Evolutionary conservation across 495 filamentous ascomycete genomes (phyloP).

Genomic region (Clohesyomyces aquaticus): DNA sequence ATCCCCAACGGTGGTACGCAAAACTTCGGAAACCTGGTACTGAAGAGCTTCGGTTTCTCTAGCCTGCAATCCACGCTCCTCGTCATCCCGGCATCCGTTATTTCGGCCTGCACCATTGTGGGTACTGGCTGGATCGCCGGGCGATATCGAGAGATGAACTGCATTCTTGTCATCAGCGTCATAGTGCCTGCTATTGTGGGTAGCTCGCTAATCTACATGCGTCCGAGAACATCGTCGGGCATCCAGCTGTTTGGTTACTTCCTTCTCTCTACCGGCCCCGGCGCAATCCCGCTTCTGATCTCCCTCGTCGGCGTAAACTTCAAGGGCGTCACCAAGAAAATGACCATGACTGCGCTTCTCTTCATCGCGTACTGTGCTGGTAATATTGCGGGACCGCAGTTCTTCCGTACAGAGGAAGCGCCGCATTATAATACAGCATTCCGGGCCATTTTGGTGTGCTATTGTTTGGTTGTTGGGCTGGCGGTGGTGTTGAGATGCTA

Average conservation of each 20-base stretch:
- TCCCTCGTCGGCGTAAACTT: constrained; percentile 17
- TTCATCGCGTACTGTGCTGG: constrained; percentile 52
- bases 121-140: constrained; percentile 17
- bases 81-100: constrained; percentile 49
- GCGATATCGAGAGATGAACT: constrained; percentile 18
- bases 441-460: constrained; percentile 19
- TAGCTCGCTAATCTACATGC: constrained; percentile 13
- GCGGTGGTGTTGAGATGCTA: constrained; percentile 9
- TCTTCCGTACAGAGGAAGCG: constrained; percentile 61
- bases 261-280: constrained; percentile 16
- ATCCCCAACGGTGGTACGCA: constrained; percentile 60
- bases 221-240: constrained; percentile 5
- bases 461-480: constrained; percentile 12
- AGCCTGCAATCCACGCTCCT: constrained; percentile 56
- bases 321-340: constrained; percentile 64
- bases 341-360: constrained; percentile 62
- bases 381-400: constrained; percentile 54
- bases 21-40: constrained; percentile 66
- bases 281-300: constrained; percentile 15
- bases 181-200: constrained; percentile 18
- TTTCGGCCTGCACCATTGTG: constrained; percentile 10
- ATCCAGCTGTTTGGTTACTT: constrained; percentile 26
- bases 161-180: constrained; percentile 12
- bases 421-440: constrained; percentile 42
- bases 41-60: constrained; percentile 64